Percentiles rank a stretch among this genome's conserved stretches.
Conservation (phyloP, 352 stramenopile genomes). For the Phytophthora ramorum region DNA sequence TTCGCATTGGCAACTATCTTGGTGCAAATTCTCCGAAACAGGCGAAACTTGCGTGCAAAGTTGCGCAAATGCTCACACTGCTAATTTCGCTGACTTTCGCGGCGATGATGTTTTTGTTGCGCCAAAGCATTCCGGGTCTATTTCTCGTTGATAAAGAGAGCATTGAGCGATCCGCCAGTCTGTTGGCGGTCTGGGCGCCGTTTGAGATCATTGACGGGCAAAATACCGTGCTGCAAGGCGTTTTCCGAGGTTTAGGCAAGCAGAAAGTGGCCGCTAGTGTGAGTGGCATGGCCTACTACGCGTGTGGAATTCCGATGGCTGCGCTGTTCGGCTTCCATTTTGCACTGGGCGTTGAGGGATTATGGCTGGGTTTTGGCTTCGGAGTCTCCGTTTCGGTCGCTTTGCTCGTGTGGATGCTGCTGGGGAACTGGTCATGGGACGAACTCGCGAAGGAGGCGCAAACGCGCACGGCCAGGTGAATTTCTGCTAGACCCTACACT, state of each 20-base stretch:
- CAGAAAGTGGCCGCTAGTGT: conserved; percentile 73
- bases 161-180: conserved; percentile 46
- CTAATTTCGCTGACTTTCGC: conserved; percentile 45
- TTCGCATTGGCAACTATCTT: conserved; percentile 79
- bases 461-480: conserved; percentile 29
- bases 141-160: conserved; percentile 49
- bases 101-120: conserved; percentile 39
- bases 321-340: conserved; percentile 61
- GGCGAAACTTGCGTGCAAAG: conserved; percentile 51
- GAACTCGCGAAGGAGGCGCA: conserved; percentile 46
- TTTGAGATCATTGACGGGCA: conserved; percentile 77
- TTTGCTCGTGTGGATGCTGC: conserved; percentile 17
- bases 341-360: conserved; percentile 56
- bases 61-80: conserved; percentile 44
- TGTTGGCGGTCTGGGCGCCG: conserved; percentile 64
- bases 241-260: conserved; percentile 70
- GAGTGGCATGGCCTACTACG: conserved; percentile 82
- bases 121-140: conserved; percentile 47
- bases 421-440: conserved; percentile 36
- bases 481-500: background rate
- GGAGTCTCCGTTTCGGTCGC: conserved; percentile 40
- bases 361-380: conserved; percentile 82
- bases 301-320: conserved; percentile 71
- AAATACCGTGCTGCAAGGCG: conserved; percentile 73
- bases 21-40: conserved; percentile 65